Conservation (phyloP, 805 yeast species). For the Zygosaccharomyces kombuchaensis region DNA sequence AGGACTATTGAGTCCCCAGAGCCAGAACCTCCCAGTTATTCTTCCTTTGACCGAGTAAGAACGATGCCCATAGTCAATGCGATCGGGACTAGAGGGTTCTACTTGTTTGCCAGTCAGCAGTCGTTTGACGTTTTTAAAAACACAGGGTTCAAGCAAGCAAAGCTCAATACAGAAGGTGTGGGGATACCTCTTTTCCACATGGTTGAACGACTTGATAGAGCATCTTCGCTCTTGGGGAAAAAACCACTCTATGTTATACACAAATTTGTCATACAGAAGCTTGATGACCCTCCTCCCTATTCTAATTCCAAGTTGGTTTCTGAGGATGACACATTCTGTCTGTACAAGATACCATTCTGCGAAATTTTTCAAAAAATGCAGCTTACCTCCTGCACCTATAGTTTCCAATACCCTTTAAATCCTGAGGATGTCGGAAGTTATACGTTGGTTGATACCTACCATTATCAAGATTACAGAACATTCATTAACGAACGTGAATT, state of each 20-base stretch:
- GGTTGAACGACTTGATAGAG: background rate
- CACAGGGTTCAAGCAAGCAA: slow-evolving; percentile 2
- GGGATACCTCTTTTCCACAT: slow-evolving; percentile 19
- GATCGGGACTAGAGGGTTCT: slow-evolving; percentile 9
- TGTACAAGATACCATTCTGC: slow-evolving; percentile 14
- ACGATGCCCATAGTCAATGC: slow-evolving; percentile 1
- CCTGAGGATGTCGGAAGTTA: background rate
- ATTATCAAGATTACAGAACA: slow-evolving; percentile 13
- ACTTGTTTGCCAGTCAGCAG: slow-evolving; percentile 17
- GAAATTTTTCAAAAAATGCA: slow-evolving; percentile 8
- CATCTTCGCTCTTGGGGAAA: slow-evolving; percentile 3
- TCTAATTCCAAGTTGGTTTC: slow-evolving; percentile 9
- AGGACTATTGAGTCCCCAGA: background rate
- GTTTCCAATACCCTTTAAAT: slow-evolving; percentile 7
- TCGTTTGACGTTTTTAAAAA: slow-evolving; percentile 16
- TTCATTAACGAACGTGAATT: slow-evolving; percentile 7
- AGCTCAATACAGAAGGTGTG: slow-evolving; percentile 16
- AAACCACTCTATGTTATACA: slow-evolving; percentile 8
- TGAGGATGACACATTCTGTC: slow-evolving; percentile 2
- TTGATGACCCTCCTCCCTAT: slow-evolving; percentile 14
- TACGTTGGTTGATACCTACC: background rate
- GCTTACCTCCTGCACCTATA: slow-evolving; percentile 3
- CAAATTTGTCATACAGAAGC: slow-evolving; percentile 8
- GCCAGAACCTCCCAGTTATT: background rate
- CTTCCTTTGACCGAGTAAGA: background rate